Conservation (phyloP, 129 eudicot species). For the carrot (Daucus carota) region DNA sequence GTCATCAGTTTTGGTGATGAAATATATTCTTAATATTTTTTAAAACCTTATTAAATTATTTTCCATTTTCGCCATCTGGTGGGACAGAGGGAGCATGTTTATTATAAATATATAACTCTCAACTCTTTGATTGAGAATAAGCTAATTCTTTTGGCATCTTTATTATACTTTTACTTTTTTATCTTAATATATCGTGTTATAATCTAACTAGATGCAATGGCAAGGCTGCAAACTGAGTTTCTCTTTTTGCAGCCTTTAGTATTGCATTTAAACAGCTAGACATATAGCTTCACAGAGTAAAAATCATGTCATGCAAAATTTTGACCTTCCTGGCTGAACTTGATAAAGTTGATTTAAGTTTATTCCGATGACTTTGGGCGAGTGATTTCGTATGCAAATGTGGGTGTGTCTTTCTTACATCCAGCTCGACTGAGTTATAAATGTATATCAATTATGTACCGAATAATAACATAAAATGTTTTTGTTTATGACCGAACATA, state of each 20-base stretch:
- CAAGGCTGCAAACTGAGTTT: not conserved
- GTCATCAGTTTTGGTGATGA: too few species aligned
- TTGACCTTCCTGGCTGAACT: not conserved
- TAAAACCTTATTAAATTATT: too few species aligned
- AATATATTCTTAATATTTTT: too few species aligned
- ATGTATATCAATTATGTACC: not conserved
- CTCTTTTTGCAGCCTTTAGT: not conserved
- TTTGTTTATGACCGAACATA: not conserved
- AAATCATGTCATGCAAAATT: not conserved
- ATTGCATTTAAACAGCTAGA: not conserved
- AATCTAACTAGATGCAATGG: not conserved
- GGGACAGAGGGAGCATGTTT: too few species aligned
- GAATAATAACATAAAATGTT: not conserved
- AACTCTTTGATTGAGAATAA: not conserved
- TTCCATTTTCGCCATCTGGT: too few species aligned
- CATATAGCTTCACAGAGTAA: not conserved
- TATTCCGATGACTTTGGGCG: not conserved
- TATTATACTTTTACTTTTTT: not conserved
- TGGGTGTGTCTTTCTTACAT: not conserved
- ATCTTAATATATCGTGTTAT: not conserved
- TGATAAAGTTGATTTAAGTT: not conserved
- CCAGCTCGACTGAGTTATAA: not conserved
- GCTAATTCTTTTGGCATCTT: not conserved
- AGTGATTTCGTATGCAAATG: not conserved
- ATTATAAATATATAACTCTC: too few species aligned